These are phyloP conservation scores for Kurtzmaniella natalensis DNA, from an alignment of 1,139 yeast species.

Conservation along the genomic window DNA sequence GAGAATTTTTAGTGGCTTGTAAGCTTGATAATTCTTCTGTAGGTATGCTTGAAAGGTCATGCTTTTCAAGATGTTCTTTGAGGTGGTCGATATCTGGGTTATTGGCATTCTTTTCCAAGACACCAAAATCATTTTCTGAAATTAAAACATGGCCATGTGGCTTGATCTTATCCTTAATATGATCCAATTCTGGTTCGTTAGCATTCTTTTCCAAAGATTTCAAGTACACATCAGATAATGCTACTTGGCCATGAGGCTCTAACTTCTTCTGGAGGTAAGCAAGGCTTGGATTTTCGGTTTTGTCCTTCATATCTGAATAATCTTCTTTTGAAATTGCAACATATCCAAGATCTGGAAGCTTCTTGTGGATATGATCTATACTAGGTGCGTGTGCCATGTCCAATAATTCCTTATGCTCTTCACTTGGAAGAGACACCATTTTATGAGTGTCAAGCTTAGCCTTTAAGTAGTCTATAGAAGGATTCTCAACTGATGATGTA, in stretches of 20 bases:
- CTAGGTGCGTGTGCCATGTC: constrained; percentile 15
- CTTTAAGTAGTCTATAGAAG: constrained; percentile 22
- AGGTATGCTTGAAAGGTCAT: constrained; percentile 2
- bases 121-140: constrained; percentile 5
- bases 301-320: not conserved
- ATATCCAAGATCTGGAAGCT: constrained; percentile 6
- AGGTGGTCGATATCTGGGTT: constrained; percentile 7
- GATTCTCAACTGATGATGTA: constrained; percentile 13
- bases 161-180: constrained; percentile 9
- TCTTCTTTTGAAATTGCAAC: constrained; percentile 4
- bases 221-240: constrained; percentile 15
- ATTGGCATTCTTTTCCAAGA: constrained; percentile 11
- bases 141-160: constrained; percentile 9
- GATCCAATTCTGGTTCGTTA: constrained; percentile 13
- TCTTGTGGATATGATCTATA: constrained; percentile 11
- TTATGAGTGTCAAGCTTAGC: constrained; percentile 18
- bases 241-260: constrained; percentile 4
- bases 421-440: constrained; percentile 17
- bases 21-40: constrained; percentile 10
- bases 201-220: constrained; percentile 8
- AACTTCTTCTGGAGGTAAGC: constrained; percentile 11
- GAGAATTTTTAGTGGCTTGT: constrained; percentile 11
- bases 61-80: constrained; percentile 3
- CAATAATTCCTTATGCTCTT: constrained; percentile 14
- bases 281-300: constrained; percentile 7